phyloP scores from a whole-genome alignment of 2,329 filamentous ascomycete genomes.

The Biscogniauxia marginata region DNA sequence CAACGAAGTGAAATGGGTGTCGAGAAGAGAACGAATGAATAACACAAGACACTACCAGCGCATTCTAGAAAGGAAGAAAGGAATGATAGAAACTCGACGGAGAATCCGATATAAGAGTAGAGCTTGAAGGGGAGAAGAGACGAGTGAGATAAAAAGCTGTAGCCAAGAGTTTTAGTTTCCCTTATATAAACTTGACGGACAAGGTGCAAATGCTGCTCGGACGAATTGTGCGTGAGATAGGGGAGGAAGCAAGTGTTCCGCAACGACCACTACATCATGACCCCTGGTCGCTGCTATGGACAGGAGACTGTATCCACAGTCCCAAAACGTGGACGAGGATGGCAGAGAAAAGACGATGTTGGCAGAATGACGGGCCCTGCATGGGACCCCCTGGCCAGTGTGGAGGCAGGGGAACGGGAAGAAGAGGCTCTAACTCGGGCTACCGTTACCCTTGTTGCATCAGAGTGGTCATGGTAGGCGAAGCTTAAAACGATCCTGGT shows the following conservation, averaged over 20 bases:
- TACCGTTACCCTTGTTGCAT: neutral
- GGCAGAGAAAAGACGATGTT: constrained; percentile 29
- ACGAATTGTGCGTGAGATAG: constrained; percentile 23
- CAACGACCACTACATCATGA: constrained; percentile 30
- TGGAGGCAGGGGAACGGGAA: constrained; percentile 25
- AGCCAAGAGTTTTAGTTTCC: constrained; percentile 38
- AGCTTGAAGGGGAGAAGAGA: constrained; percentile 30
- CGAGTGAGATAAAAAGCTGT: constrained; percentile 29
- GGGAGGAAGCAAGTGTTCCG: constrained; percentile 24
- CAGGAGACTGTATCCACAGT: constrained; percentile 38
- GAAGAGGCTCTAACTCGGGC: constrained; percentile 13
- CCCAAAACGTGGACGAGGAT: constrained; percentile 41
- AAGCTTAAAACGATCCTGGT: constrained; percentile 2
- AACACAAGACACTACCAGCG: constrained; percentile 48
- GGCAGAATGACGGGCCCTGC: constrained; percentile 30
- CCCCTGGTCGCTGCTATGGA: constrained; percentile 26
- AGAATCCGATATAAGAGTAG: constrained; percentile 26
- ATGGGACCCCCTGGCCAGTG: constrained; percentile 11
- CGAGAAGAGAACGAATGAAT: constrained; percentile 49
- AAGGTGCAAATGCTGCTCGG: constrained; percentile 20
- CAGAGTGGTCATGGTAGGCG: neutral
- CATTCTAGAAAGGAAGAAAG: constrained; percentile 40
- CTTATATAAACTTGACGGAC: constrained; percentile 36
- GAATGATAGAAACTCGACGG: constrained; percentile 29
- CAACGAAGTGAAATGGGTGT: constrained; percentile 35